Percentiles rank a stretch among this genome's conserved stretches.
phyloP scores from a whole-genome alignment of 1,139 yeast species.

The Lodderomyces orthopsilosis region DNA sequence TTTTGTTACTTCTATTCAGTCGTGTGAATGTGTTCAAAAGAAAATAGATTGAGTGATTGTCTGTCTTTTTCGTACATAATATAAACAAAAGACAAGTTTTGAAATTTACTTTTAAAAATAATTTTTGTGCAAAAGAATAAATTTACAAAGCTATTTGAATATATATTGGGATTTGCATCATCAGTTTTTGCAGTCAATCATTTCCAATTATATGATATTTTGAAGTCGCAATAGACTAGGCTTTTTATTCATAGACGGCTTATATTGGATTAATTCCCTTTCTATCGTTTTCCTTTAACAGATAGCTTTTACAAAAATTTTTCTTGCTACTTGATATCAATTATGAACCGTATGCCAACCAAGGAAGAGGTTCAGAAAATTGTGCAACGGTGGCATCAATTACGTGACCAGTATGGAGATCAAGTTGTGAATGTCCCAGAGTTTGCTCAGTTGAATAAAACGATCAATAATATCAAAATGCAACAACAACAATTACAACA shows the following conservation, averaged over 20 bases:
- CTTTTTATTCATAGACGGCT: not conserved
- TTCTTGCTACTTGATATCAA: not conserved
- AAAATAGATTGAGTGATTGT: not conserved
- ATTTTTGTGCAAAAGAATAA: not conserved
- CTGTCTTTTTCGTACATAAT: not conserved
- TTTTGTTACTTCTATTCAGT: no score
- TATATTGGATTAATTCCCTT: conserved; percentile 2
- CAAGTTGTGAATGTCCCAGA: conserved; percentile 61
- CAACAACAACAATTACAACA: conserved; percentile 23
- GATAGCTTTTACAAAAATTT: not conserved
- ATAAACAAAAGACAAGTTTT: no score
- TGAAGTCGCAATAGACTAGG: not conserved
- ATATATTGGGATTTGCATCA: not conserved
- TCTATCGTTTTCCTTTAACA: not conserved
- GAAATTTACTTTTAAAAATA: not conserved
- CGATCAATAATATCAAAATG: conserved; percentile 51
- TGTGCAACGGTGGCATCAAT: conserved; percentile 59
- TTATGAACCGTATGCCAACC: conserved; percentile 31
- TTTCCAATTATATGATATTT: not conserved
- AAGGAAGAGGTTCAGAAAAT: conserved; percentile 46
- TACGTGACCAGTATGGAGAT: conserved; percentile 62
- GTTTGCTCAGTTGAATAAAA: conserved; percentile 55
- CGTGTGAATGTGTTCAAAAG: not conserved
- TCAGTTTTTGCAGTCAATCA: not conserved
- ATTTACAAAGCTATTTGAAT: not conserved